phyloP scores from a whole-genome alignment of 2,329 filamentous ascomycete species.

The Dactylellina parvicollis region DNA sequence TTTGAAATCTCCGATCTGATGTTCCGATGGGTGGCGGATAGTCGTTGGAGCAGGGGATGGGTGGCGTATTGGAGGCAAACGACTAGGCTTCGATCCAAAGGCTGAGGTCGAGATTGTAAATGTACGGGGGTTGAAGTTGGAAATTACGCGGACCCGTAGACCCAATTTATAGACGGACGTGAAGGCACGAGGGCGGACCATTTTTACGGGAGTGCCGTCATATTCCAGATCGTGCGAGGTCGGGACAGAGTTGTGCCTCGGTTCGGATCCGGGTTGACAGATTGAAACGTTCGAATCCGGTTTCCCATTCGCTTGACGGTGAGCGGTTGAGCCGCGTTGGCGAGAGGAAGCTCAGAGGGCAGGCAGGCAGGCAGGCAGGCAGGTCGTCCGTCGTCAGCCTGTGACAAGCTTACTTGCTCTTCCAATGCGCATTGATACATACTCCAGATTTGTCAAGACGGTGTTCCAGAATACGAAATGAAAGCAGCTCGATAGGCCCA shows the following conservation, averaged over 20 bases:
- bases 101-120: neutral
- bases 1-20: neutral
- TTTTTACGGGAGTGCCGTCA: constrained; percentile 2
- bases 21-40: neutral
- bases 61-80: neutral
- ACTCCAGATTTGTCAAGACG: too few species aligned
- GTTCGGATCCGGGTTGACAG: neutral
- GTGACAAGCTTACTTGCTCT: too few species aligned
- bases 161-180: neutral
- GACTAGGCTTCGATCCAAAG: neutral
- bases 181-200: neutral
- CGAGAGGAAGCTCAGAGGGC: neutral
- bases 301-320: neutral
- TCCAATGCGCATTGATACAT: too few species aligned
- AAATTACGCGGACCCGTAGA: neutral
- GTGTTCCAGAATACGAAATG: too few species aligned
- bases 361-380: neutral
- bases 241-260: too few species aligned
- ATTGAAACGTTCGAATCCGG: neutral
- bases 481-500: too few species aligned
- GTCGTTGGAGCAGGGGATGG: neutral
- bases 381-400: too few species aligned
- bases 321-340: constrained; percentile 22
- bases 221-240: too few species aligned
- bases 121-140: neutral